These are phyloP conservation scores for Hermanozyma aechmeae DNA, from an alignment of 805 yeast species.

Conservation along the genomic window DNA sequence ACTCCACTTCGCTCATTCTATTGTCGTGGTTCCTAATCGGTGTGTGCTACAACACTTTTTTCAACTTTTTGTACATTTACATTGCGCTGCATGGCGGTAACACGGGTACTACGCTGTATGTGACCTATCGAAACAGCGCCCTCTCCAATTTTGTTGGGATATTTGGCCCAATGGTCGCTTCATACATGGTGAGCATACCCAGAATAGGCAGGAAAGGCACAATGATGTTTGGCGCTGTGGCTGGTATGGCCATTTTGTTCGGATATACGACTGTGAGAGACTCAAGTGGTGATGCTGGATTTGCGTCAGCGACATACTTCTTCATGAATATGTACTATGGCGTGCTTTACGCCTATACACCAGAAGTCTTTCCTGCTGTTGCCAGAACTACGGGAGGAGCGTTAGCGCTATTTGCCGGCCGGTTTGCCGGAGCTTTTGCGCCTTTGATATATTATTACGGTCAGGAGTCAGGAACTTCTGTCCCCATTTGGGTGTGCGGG, in stretches of 20 bases:
- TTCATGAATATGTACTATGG: constrained; percentile 17
- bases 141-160: constrained; percentile 1
- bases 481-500: constrained; percentile 29
- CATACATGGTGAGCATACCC: too few species aligned
- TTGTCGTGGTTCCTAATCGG: constrained; percentile 4
- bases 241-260: constrained; percentile 13
- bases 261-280: constrained; percentile 13
- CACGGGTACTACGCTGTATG: constrained; percentile 3
- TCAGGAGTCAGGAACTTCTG: constrained; percentile 8
- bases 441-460: constrained; percentile 26
- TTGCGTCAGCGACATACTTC: constrained; percentile 11
- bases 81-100: constrained; percentile 4
- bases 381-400: constrained; percentile 30
- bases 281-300: constrained; percentile 10
- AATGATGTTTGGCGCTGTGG: constrained; percentile 23
- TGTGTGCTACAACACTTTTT: constrained; percentile 3
- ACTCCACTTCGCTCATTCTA: constrained; percentile 2
- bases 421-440: constrained; percentile 21
- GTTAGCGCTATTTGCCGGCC: constrained; percentile 19
- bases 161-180: too few species aligned
- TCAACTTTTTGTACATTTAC: constrained; percentile 5
- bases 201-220: constrained; percentile 50
- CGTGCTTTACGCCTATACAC: constrained; percentile 24
- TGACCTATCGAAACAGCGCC: constrained; percentile 4
- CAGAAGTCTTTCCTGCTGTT: constrained; percentile 25